These are phyloP conservation scores for Suhomyces chickasaworum DNA, from an alignment of 1,139 yeast genomes.

Conservation along the genomic window DNA sequence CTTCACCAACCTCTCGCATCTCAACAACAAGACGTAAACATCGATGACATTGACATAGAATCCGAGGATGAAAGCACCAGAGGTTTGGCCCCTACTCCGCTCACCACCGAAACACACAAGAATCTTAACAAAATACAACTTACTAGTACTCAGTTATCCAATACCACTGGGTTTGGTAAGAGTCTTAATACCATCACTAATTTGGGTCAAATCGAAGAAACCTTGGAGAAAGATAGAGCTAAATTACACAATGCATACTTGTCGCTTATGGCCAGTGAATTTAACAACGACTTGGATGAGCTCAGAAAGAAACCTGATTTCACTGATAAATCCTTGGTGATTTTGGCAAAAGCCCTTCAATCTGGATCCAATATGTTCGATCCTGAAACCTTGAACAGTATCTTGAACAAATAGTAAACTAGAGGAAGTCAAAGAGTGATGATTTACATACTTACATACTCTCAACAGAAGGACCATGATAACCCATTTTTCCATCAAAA, in stretches of 20 bases:
- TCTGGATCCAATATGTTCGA: slow-evolving; percentile 70
- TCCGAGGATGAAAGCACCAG: slow-evolving; percentile 41
- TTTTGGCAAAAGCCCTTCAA: slow-evolving; percentile 66
- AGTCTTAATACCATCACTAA: slow-evolving; percentile 20
- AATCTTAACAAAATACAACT: slow-evolving; percentile 30
- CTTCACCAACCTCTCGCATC: slow-evolving; percentile 7
- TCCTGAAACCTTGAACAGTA: slow-evolving; percentile 54
- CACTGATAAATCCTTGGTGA: slow-evolving; percentile 55
- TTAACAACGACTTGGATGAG: slow-evolving; percentile 64
- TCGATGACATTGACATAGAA: slow-evolving; percentile 38
- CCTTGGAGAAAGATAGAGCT: slow-evolving; percentile 33
- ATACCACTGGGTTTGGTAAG: slow-evolving; percentile 20
- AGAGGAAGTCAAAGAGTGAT: no score
- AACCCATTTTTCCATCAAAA: no score
- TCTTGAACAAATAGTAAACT: slow-evolving; percentile 24
- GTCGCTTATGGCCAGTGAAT: slow-evolving; percentile 57
- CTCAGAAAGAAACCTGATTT: slow-evolving; percentile 69
- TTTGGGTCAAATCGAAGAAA: slow-evolving; percentile 26
- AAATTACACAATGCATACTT: slow-evolving; percentile 56
- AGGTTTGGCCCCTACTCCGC: slow-evolving; percentile 19
- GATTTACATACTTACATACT: no score
- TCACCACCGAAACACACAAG: slow-evolving; percentile 26
- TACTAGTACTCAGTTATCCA: slow-evolving; percentile 28
- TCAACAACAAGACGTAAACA: slow-evolving; percentile 23
- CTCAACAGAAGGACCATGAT: no score